Conservation (phyloP, 352 stramenopile species). For the Pythium rishiriense region DNA sequence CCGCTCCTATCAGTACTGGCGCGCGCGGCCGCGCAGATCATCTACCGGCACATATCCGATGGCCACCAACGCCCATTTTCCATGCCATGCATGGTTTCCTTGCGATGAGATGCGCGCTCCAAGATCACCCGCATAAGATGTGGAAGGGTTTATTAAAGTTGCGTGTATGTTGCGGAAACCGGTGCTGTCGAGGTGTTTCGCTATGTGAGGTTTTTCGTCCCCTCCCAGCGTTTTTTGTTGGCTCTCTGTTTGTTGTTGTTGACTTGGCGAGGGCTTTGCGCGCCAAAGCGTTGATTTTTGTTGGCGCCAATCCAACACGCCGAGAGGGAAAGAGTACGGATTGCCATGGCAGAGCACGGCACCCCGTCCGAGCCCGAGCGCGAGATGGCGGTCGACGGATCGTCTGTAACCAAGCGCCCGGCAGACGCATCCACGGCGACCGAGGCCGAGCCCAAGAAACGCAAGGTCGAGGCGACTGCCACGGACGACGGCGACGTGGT, state of each 20-base stretch:
- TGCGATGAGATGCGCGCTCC: background rate
- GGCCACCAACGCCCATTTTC: slow-evolving; percentile 16
- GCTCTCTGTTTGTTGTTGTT: slow-evolving; percentile 15
- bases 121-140: slow-evolving; percentile 9
- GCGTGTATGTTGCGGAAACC: slow-evolving; percentile 3
- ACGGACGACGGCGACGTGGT: slow-evolving; percentile 9
- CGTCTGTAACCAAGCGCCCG: no score
- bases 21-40: background rate
- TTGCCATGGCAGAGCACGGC: no score
- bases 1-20: background rate
- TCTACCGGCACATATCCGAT: background rate
- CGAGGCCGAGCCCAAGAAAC: background rate
- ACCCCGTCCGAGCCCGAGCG: no score
- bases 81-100: slow-evolving; percentile 1
- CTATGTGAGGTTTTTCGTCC: slow-evolving; percentile 3
- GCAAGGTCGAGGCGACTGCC: background rate
- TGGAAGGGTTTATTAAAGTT: slow-evolving; percentile 14
- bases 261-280: no score
- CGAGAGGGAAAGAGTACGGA: no score
- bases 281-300: no score
- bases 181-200: slow-evolving; percentile 5
- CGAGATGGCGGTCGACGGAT: no score
- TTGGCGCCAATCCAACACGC: slow-evolving; percentile 17
- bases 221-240: no score
- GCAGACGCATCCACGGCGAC: background rate